Evolutionary conservation across 257 asterid genomes (phyloP), one percentile per base, ranked within the genome.

Genomic region (Eustoma russellianum): DNA sequence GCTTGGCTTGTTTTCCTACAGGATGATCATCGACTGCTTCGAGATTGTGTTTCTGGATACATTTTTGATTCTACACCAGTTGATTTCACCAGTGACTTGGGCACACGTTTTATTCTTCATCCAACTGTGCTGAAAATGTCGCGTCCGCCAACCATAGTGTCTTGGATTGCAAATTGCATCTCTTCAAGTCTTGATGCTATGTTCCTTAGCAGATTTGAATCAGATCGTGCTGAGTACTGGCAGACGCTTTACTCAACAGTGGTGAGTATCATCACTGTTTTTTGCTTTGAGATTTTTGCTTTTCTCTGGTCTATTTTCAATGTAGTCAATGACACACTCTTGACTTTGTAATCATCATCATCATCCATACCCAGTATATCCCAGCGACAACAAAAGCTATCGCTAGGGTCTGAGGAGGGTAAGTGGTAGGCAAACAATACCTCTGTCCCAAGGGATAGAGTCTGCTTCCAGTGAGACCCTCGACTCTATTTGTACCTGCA

Each of bases 161-260:
- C 91, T 33, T 92, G 91, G 95, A 70, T 92, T 61, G 88, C 78
- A 41, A 71, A 60, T 45, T 82, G 93, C 41, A 65, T 85, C 49
- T 71, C 94, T 59, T 85, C 95, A 65, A 59, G 88, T 67, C 71
- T 92, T 52, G 97, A 92, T 45, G 70, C 91, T 11, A 72, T 92
- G 74, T 92, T 88, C 74, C 93, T 85, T 46, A 67, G 75, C 66
- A 76, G 79, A 68, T 77, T 85, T 48, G 99, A 92, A 68, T 49
- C 79, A 16, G 91, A 92, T 60, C 86, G 99, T 45, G 97, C 99
- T 2, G 88, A 88, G 63, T 85, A 76, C 65, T 92, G 99, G 99
- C 97, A 92, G 78, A 92, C 95, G 53, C 80, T 92, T 43, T 92
- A 88, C 54, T 77, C 94, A 59, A 79, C 97, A 44, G 69, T 77